Percentiles rank a stretch among this genome's conserved stretches.
Evolutionary conservation across 2,329 filamentous ascomycete genomes (phyloP).

Genomic region (Colletotrichum chrysophilum): DNA sequence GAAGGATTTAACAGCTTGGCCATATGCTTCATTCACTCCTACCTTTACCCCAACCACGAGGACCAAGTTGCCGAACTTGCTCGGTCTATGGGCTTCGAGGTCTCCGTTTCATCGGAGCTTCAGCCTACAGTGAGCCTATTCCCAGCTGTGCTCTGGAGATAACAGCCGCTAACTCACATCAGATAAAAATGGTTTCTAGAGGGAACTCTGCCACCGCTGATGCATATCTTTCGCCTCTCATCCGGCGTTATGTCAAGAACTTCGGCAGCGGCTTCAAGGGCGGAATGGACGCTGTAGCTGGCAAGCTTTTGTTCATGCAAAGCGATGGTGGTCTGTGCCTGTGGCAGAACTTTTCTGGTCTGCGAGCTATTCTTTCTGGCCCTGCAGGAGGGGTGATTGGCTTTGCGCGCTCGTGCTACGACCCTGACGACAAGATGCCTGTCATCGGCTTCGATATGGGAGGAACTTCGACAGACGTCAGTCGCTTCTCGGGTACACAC

Average conservation of each 20-base stretch:
- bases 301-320: slow-evolving; percentile 63
- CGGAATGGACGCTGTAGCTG: slow-evolving; percentile 61
- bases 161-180: accelerated
- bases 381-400: slow-evolving; percentile 76
- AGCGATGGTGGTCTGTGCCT: slow-evolving; percentile 49
- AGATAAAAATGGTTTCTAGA: slow-evolving; percentile 70
- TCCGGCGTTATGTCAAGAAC: slow-evolving; percentile 70
- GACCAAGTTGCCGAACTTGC: slow-evolving; percentile 40
- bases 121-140: slow-evolving; percentile 71
- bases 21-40: slow-evolving; percentile 77
- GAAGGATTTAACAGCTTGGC: slow-evolving; percentile 57
- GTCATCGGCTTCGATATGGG: slow-evolving; percentile 58
- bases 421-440: slow-evolving; percentile 66
- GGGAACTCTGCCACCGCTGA: slow-evolving; percentile 73
- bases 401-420: slow-evolving; percentile 72
- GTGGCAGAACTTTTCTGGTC: slow-evolving; percentile 63
- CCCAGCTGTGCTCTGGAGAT: accelerated
- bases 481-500: slow-evolving; percentile 70
- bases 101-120: slow-evolving; percentile 64
- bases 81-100: slow-evolving; percentile 62
- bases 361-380: slow-evolving; percentile 70
- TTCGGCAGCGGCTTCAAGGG: slow-evolving; percentile 69
- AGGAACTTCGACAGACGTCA: slow-evolving; percentile 75
- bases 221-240: slow-evolving; percentile 74
- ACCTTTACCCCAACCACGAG: slow-evolving; percentile 64